These are phyloP conservation scores for Dendryphion nanum DNA, from an alignment of 2,329 filamentous ascomycete genomes.

Conservation along the genomic window DNA sequence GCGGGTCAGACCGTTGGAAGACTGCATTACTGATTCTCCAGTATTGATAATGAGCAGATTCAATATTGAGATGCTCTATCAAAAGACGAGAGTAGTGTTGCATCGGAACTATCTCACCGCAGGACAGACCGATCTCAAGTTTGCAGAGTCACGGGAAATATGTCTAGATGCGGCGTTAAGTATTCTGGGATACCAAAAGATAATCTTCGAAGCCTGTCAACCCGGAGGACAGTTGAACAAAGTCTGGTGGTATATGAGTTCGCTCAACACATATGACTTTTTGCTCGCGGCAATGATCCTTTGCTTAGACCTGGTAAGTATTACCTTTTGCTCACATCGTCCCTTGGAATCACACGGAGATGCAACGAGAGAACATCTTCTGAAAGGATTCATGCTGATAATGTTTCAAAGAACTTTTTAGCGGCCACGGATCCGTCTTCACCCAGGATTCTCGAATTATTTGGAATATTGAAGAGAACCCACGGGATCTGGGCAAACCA, in stretches of 20 bases:
- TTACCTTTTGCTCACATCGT: too few species aligned
- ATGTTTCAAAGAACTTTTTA: constrained; percentile 16
- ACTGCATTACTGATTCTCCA: constrained; percentile 49
- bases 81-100: constrained; percentile 53
- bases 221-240: constrained; percentile 44
- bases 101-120: constrained; percentile 53
- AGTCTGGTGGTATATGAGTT: constrained; percentile 48
- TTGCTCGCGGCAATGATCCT: constrained; percentile 50
- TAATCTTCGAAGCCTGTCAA: constrained; percentile 50
- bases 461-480: constrained; percentile 10
- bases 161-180: constrained; percentile 50
- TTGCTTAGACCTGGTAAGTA: constrained; percentile 42
- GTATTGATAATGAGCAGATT: constrained; percentile 54
- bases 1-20: constrained; percentile 37
- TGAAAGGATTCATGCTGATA: too few species aligned
- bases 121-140: constrained; percentile 31
- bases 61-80: constrained; percentile 52
- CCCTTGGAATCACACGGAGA: too few species aligned
- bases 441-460: constrained; percentile 6
- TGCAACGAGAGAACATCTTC: too few species aligned
- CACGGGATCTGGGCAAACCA: constrained; percentile 18
- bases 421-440: constrained; percentile 5
- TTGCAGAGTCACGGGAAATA: constrained; percentile 44
- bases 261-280: constrained; percentile 48
- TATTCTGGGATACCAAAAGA: constrained; percentile 50